Conservation (phyloP, 2,329 filamentous ascomycete genomes). For the Phoma sp. region DNA sequence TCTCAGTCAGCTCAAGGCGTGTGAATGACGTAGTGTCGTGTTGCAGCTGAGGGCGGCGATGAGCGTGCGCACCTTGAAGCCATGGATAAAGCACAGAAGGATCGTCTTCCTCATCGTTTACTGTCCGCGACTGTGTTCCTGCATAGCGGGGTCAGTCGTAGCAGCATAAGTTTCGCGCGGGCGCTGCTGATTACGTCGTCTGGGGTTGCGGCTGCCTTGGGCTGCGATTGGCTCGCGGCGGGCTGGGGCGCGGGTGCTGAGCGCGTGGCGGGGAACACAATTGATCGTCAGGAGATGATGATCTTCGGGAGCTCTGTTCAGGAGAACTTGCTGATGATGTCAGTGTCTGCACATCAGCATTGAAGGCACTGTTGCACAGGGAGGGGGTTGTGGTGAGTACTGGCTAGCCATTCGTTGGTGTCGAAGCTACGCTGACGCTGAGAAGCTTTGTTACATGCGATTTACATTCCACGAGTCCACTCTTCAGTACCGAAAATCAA, state of each 20-base stretch:
- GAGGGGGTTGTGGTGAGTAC: not conserved
- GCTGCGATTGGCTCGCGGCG: constrained; percentile 16
- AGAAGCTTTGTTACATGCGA: not conserved
- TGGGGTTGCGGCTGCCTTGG: constrained; percentile 29
- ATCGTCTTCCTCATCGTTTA: constrained; percentile 76
- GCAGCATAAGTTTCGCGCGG: not conserved
- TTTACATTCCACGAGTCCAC: not conserved
- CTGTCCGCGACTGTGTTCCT: constrained; percentile 38
- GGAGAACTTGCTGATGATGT: not conserved
- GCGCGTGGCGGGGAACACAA: not conserved
- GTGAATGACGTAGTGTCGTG: constrained; percentile 2
- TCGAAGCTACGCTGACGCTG: not conserved
- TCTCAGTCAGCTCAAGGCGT: constrained; percentile 18
- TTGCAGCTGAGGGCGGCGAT: not conserved
- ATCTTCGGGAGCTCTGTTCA: not conserved
- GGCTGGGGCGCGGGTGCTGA: not conserved
- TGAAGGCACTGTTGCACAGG: not conserved
- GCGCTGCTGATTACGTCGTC: constrained; percentile 28
- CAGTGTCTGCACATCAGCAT: not conserved
- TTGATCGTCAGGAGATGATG: constrained; percentile 13
- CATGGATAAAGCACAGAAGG: constrained; percentile 83
- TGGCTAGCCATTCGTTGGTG: constrained; percentile 3
- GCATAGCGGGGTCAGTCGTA: constrained; percentile 33
- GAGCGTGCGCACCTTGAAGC: constrained; percentile 70
- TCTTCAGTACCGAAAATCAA: too few relatives aligned